Percentiles rank a stretch among this genome's conserved stretches.
These are phyloP conservation scores for Pterulicium gracile DNA, from an alignment of 1,284 basidiomycete genomes.

Conservation along the genomic window DNA sequence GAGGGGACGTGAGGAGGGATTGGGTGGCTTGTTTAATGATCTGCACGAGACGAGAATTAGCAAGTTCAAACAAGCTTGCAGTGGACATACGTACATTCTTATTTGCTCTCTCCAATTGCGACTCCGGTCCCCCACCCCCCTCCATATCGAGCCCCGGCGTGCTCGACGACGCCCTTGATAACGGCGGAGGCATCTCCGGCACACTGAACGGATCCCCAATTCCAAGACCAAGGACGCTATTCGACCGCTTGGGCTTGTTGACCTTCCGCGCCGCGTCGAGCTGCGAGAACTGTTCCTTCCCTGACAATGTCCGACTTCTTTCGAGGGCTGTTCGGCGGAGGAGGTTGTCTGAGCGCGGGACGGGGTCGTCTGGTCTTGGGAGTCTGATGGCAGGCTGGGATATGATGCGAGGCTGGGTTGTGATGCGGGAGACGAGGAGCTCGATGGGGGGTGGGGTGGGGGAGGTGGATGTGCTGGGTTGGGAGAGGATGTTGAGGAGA, in stretches of 20 bases:
- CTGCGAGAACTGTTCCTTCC: constrained; percentile 16
- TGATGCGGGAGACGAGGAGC: constrained; percentile 49
- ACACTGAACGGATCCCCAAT: too few species aligned
- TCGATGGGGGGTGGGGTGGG: constrained; percentile 21
- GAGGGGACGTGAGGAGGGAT: constrained; percentile 25
- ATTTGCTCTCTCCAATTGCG: constrained; percentile 26
- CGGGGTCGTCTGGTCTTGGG: constrained; percentile 69
- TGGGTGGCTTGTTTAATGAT: constrained; percentile 32
- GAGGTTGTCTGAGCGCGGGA: constrained; percentile 53
- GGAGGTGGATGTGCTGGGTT: constrained; percentile 9
- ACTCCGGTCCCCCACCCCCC: constrained; percentile 26
- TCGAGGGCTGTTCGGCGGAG: neutral
- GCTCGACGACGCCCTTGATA: constrained; percentile 11
- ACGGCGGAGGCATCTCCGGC: constrained; percentile 11
- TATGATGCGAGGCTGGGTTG: constrained; percentile 26
- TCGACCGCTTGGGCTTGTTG: constrained; percentile 20
- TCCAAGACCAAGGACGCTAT: too few species aligned
- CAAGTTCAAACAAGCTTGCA: neutral
- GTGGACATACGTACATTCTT: constrained; percentile 25
- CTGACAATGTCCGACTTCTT: constrained; percentile 17
- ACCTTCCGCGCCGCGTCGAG: constrained; percentile 25
- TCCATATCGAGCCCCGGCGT: constrained; percentile 24
- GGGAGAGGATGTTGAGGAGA: constrained; percentile 15
- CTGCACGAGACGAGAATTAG: constrained; percentile 16
- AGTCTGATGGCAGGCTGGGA: constrained; percentile 23